Base-by-base conservation (phyloP, 78 protist species). In the Dictyostelium capitatum region DNA sequence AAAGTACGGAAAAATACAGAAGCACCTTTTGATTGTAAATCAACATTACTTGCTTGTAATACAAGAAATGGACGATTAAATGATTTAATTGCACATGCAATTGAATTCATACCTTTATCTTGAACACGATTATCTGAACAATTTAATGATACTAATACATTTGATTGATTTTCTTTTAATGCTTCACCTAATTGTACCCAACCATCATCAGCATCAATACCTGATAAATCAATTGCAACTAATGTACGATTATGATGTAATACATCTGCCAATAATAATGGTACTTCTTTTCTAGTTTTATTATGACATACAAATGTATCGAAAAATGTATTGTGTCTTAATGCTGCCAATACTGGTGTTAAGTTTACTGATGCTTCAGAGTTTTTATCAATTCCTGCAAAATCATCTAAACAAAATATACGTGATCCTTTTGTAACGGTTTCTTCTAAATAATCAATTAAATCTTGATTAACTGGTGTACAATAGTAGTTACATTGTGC, bases 401-500 rank as follows among this genome's bases (percentile, higher is more conserved):
- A 87, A 57, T 87, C 93, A 65, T 87, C 93, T 47, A 87, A 46
- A 87, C 83, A 77, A 43, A 87, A 87, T 47, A 47, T 79, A 65
- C 93, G 59, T 10, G 30, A 59, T 48, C 93, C 93, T 14, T 87
- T 74, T 6, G 1, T 37, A 1, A 87, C 93, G 3, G 84, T 87
- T 14, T 87, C 93, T 37, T 74, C 84, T 12, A 87, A 19, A 50
- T 75, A 87, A 20, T 87, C 56, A n/a, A 87, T 77, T 8, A 87
- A 50, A 65, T 87, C 93, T 17, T 14, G 28, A 50, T 74, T 77
- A 15, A 77, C 54, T 30, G 84, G 78, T 23, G 84, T 20, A 37
- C 47, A 64, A 65, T 87, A 87, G 17, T 87, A 87, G 64, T 87
- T 87, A 77, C 93, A 87, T 77, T 87, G 93, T 50, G 93, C 93